Evolutionary conservation across 2,329 filamentous ascomycete species (phyloP).

Genomic region (Coniosporium tulheliwenetii): DNA sequence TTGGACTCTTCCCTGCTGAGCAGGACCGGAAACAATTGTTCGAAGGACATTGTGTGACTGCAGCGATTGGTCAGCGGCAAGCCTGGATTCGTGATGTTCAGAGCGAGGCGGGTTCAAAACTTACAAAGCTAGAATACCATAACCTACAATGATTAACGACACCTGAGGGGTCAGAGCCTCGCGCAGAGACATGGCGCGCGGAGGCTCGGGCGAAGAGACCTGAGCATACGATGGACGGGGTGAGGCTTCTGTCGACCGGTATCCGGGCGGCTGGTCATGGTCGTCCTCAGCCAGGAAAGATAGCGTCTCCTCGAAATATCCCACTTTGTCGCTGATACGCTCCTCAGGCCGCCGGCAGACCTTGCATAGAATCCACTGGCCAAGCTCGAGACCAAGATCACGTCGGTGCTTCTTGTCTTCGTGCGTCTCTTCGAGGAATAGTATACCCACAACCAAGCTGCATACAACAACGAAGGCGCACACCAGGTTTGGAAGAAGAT

Average conservation of each 20-base stretch:
- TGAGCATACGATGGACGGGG: slow-evolving; percentile 16
- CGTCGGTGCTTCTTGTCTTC: slow-evolving; percentile 59
- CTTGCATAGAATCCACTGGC: slow-evolving; percentile 45
- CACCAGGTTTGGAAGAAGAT: slow-evolving; percentile 82
- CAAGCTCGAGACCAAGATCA: slow-evolving; percentile 63
- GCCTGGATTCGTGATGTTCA: slow-evolving; percentile 3
- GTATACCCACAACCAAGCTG: slow-evolving; percentile 60
- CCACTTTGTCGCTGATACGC: slow-evolving; percentile 22
- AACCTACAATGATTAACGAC: slow-evolving; percentile 73
- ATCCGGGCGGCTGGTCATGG: slow-evolving; percentile 47
- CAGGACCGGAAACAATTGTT: slow-evolving; percentile 85
- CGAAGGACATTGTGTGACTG: slow-evolving; percentile 93
- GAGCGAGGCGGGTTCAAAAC: slow-evolving; percentile 21
- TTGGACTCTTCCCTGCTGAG: slow-evolving; percentile 52
- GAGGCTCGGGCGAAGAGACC: slow-evolving; percentile 11
- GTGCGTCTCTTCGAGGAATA: slow-evolving; percentile 93
- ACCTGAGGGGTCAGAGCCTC: slow-evolving; percentile 74
- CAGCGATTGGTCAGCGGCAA: not conserved
- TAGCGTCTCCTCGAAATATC: slow-evolving; percentile 40
- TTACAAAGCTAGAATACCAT: slow-evolving; percentile 89
- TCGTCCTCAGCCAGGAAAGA: slow-evolving; percentile 43
- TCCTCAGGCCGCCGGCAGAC: slow-evolving; percentile 11
- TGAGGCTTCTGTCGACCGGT: slow-evolving; percentile 45
- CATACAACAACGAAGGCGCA: slow-evolving; percentile 64
- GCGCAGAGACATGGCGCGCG: slow-evolving; percentile 18